A percentile compares a stretch with the other conserved stretches of the same genome.
These are phyloP conservation scores for Lepiota subincarnata DNA, from an alignment of 768 basidiomycete genomes.

Conservation along the genomic window DNA sequence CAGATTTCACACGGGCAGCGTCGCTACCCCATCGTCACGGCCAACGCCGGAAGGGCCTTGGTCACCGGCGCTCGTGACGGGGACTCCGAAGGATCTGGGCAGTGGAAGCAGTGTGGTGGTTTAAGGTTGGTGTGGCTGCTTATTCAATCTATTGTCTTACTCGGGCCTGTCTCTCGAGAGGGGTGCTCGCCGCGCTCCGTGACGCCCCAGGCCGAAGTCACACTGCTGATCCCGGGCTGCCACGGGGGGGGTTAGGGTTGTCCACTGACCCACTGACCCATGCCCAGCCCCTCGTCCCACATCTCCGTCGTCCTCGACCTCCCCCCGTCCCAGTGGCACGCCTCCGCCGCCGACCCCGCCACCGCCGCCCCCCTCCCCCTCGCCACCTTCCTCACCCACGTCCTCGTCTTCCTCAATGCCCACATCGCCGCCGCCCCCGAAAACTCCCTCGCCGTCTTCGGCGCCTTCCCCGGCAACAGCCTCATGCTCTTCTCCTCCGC, in stretches of 20 bases:
- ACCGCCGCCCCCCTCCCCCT: slow-evolving; percentile 58
- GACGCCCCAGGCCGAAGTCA: too few species aligned
- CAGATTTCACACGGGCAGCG: slow-evolving; percentile 53
- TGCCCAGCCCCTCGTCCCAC: slow-evolving; percentile 40
- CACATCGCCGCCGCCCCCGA: slow-evolving; percentile 90
- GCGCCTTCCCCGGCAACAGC: slow-evolving; percentile 83
- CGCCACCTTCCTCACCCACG: slow-evolving; percentile 71
- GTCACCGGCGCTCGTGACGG: slow-evolving; percentile 56
- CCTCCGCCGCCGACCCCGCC: slow-evolving; percentile 42
- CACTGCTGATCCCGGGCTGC: too few species aligned
- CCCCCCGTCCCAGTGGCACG: slow-evolving; percentile 83
- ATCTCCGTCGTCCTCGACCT: slow-evolving; percentile 85
- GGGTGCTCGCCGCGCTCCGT: too few species aligned
- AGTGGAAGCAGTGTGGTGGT: slow-evolving; percentile 9
- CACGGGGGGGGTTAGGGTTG: slow-evolving; percentile 5
- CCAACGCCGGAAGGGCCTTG: slow-evolving; percentile 55
- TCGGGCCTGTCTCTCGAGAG: neutral
- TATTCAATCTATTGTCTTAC: slow-evolving; percentile 9
- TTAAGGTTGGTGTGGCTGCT: slow-evolving; percentile 12
- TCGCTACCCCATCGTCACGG: slow-evolving; percentile 57
- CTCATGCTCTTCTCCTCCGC: slow-evolving; percentile 74
- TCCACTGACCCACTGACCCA: slow-evolving; percentile 12
- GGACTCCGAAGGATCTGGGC: slow-evolving; percentile 34
- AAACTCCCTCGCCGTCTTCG: slow-evolving; percentile 90
- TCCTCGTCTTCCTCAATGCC: slow-evolving; percentile 88